Evolutionary conservation across 2,329 filamentous ascomycete species (phyloP), one percentile per base, ranked within the genome.

Genomic region (Penicillium sp.): DNA sequence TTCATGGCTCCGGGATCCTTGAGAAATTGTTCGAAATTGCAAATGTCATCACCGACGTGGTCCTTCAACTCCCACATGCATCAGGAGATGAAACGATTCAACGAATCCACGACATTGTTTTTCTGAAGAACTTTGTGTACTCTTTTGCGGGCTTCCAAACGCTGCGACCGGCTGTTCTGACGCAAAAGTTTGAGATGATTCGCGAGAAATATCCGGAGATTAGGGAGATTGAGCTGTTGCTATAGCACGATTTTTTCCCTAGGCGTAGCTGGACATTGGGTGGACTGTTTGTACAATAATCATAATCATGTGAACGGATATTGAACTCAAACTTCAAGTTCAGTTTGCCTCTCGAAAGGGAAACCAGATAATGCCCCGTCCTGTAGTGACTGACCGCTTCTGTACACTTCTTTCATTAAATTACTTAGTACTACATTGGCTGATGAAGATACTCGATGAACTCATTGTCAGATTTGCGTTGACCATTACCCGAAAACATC

Each of bases 1-100:
- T 84, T 4, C 83, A 87, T 63, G 84, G 84, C 7, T 82, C 78
- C 39, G 82, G 82, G 22, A 84, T 87, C 56, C 74, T 86, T 54
- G 81, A 84, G 61, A 87, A 87, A 67, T 75, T 87, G 4, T 85
- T 87, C 57, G 84, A 87, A 65, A 84, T 87, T 61, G 83, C 83
- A 0, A 84, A 83, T 67, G 86, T 83, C 1, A 83, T 86, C 48
- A 83, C 84, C 8, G 84, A 86, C 63, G 84, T 87, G 14, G 72
- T 83, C 1, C 77, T 86, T 22, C 81, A 83, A 47, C 73, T 85
- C 14, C 81, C 82, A 0, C 76, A 78, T 6, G 77, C 76, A 0
- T 77, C 79, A 0, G 70, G 79, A 4, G 76, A 81, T 41, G 82
- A 83, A 34, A 80, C 79, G 2, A 73, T 76, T 5, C 74, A 79